Evolutionary conservation across 345 rosid species (phyloP).

Genomic region (Diplotaxis tenuifolia): DNA sequence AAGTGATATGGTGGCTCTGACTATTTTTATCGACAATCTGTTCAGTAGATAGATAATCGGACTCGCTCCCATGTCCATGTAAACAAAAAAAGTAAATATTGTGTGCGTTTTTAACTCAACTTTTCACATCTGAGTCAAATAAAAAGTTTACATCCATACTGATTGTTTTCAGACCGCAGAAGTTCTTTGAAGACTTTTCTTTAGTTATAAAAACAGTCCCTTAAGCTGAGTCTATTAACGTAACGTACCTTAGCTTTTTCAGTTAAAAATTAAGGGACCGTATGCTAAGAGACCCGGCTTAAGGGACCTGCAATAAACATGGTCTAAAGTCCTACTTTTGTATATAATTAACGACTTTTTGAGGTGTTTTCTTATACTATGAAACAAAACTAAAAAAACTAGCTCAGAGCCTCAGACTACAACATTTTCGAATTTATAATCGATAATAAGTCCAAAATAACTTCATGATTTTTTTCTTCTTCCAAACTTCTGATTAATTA

Average conservation of each 20-base stretch:
- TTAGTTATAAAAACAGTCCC: no score
- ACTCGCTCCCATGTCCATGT: background rate
- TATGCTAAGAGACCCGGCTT: no score
- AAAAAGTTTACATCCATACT: background rate
- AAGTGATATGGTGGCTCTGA: background rate
- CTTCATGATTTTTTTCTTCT: background rate
- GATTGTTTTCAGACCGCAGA: background rate
- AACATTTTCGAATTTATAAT: conserved; percentile 1
- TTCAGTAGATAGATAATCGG: background rate
- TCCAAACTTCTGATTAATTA: conserved; percentile 13
- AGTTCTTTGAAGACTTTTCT: background rate
- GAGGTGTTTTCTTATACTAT: background rate
- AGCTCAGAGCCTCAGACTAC: background rate
- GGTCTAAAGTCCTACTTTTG: no score
- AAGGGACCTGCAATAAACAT: no score
- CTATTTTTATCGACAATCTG: background rate
- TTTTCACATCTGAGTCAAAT: background rate
- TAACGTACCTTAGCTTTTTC: no score
- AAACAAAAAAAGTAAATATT: background rate
- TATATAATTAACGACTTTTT: no score
- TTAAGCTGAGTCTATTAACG: no score
- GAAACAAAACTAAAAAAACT: background rate
- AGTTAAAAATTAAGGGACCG: no score
- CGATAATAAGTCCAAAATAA: conserved; percentile 11
- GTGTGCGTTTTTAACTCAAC: background rate